These are phyloP conservation scores for Massarina eburnea DNA, from an alignment of 2,329 filamentous ascomycete genomes.

Conservation along the genomic window DNA sequence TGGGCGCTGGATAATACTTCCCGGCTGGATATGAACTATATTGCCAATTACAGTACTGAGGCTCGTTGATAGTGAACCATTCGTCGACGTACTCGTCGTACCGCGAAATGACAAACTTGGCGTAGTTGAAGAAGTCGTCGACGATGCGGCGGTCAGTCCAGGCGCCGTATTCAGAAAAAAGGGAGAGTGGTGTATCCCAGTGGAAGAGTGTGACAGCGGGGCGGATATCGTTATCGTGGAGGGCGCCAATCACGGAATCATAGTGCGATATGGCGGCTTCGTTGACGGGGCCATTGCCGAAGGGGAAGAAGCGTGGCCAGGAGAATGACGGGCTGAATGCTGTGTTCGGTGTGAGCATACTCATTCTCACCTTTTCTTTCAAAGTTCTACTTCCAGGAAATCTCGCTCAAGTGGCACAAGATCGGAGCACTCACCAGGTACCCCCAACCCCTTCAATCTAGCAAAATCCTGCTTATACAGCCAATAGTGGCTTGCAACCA, in stretches of 20 bases:
- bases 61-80: slow-evolving; percentile 48
- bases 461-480: slow-evolving; percentile 49
- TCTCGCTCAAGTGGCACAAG: not conserved
- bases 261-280: slow-evolving; percentile 41
- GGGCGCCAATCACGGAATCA: slow-evolving; percentile 42
- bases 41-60: slow-evolving; percentile 54
- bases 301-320: slow-evolving; percentile 45
- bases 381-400: not conserved
- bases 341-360: not conserved
- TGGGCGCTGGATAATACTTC: slow-evolving; percentile 50
- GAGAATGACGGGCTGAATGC: slow-evolving; percentile 41
- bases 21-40: slow-evolving; percentile 49
- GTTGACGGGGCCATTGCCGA: slow-evolving; percentile 42
- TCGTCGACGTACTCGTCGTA: slow-evolving; percentile 45
- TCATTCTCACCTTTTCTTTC: not conserved
- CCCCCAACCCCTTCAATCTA: slow-evolving; percentile 37
- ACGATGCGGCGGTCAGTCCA: slow-evolving; percentile 45
- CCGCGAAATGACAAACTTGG: slow-evolving; percentile 45
- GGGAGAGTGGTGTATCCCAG: slow-evolving; percentile 47
- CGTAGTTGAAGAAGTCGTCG: slow-evolving; percentile 47
- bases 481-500: slow-evolving; percentile 46
- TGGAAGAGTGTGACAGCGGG: slow-evolving; percentile 46
- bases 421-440: slow-evolving; percentile 18
- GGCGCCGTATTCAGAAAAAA: slow-evolving; percentile 47
- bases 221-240: slow-evolving; percentile 40